A percentile compares a stretch with the other conserved stretches of the same genome.
Conservation (phyloP, 1,139 yeast species). For the Pichia kudriavzevii region DNA sequence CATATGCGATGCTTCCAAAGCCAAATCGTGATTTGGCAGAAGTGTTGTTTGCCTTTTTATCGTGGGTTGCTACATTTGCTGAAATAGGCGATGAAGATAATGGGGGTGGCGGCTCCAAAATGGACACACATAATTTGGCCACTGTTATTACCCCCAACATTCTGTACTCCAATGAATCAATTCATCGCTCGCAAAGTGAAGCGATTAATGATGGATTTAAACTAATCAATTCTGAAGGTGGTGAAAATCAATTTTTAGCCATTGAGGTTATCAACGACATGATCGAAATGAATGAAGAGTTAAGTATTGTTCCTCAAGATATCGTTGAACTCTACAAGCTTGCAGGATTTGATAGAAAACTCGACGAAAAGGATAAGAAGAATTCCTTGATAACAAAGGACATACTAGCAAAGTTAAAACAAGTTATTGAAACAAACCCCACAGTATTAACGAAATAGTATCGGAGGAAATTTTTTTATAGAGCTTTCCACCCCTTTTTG, state of each 20-base stretch:
- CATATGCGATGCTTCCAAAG: slow-evolving; percentile 75
- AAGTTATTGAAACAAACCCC: slow-evolving; percentile 13
- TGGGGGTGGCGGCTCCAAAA: slow-evolving; percentile 84
- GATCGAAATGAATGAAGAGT: slow-evolving; percentile 76
- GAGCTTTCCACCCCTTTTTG: too few species aligned
- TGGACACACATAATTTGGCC: slow-evolving; percentile 93
- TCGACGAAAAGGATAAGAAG: slow-evolving; percentile 10
- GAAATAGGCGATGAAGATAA: slow-evolving; percentile 77
- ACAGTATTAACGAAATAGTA: slow-evolving; percentile 7
- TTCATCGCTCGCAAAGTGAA: slow-evolving; percentile 10
- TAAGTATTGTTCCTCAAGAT: slow-evolving; percentile 68
- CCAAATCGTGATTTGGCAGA: slow-evolving; percentile 81
- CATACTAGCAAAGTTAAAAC: slow-evolving; percentile 22
- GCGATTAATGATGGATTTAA: slow-evolving; percentile 5
- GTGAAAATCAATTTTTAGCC: slow-evolving; percentile 82
- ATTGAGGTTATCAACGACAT: slow-evolving; percentile 85
- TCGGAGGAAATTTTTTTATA: too few species aligned
- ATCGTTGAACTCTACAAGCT: slow-evolving; percentile 27
- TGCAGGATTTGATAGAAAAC: slow-evolving; percentile 23
- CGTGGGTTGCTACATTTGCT: slow-evolving; percentile 96
- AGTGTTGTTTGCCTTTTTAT: slow-evolving; percentile 75
- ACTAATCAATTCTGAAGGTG: slow-evolving; percentile 26
- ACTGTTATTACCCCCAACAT: slow-evolving; percentile 95
- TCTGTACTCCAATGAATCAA: slow-evolving; percentile 42
- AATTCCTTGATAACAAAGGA: slow-evolving; percentile 23